These are phyloP conservation scores for Eudorina sp. DNA, from an alignment of 139 green algal genomes.

Conservation along the genomic window DNA sequence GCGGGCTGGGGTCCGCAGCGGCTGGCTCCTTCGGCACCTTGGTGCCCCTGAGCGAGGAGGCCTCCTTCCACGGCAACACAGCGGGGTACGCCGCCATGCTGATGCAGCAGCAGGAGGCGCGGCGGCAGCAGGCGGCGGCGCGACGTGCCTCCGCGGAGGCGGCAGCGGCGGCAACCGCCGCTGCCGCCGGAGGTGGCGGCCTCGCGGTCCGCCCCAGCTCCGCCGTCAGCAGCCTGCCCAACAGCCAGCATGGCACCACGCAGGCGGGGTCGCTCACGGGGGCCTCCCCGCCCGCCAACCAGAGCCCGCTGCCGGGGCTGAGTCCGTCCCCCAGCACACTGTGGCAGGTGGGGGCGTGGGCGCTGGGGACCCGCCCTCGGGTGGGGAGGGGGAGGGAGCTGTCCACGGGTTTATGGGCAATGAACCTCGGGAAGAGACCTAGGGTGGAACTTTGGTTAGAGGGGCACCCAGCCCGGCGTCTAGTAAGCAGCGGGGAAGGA, in stretches of 20 bases:
- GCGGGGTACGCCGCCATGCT: constrained; percentile 32
- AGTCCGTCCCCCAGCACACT: not conserved
- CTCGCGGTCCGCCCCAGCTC: not conserved
- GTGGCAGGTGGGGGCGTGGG: constrained; percentile 8
- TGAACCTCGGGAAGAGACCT: no score
- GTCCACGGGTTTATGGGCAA: no score
- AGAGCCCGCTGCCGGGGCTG: not conserved
- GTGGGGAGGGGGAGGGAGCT: not conserved
- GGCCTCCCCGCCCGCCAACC: not conserved
- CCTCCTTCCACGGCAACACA: constrained; percentile 44
- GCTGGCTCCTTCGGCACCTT: not conserved
- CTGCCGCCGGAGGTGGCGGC: not conserved
- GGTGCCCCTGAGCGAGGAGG: constrained; percentile 40
- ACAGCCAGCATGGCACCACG: not conserved
- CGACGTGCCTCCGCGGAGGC: not conserved
- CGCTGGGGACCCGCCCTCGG: not conserved
- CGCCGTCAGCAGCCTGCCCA: not conserved
- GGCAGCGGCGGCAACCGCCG: not conserved
- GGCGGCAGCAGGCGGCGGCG: not conserved
- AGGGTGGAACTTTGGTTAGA: no score
- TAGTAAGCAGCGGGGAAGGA: no score
- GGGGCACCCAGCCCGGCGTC: no score
- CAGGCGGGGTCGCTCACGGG: not conserved
- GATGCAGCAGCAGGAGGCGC: constrained; percentile 10
- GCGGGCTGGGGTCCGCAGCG: not conserved